Evolutionary conservation across 2,329 filamentous ascomycete species (phyloP).

Genomic region (Aspergillus latus): DNA sequence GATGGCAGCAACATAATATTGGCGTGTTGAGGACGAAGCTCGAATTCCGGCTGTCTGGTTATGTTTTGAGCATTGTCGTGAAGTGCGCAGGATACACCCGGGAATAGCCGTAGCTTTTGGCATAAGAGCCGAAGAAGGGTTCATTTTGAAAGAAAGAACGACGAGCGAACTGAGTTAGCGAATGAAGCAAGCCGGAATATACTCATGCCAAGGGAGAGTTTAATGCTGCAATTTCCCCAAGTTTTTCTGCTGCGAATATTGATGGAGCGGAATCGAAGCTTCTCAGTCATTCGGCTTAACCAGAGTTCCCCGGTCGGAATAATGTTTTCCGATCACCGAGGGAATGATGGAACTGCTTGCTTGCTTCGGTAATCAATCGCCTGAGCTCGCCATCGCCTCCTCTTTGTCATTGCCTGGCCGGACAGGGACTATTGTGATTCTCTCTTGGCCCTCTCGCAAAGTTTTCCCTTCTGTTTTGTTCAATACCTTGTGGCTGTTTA

Average conservation of each 20-base stretch:
- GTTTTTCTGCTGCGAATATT: constrained; percentile 19
- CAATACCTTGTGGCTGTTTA: constrained; percentile 10
- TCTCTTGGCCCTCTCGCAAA: background rate
- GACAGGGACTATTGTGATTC: background rate
- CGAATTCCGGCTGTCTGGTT: constrained; percentile 28
- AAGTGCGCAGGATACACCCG: constrained; percentile 43
- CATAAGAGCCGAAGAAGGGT: constrained; percentile 40
- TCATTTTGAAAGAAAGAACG: constrained; percentile 35
- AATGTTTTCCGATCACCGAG: constrained; percentile 29
- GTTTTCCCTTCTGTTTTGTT: constrained; percentile 11
- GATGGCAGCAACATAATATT: constrained; percentile 35
- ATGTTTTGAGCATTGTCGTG: constrained; percentile 41
- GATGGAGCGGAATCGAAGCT: constrained; percentile 30
- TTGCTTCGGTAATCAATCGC: constrained; percentile 33
- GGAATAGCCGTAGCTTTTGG: constrained; percentile 45
- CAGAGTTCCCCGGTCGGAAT: constrained; percentile 37
- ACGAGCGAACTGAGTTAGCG: background rate
- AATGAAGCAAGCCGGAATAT: constrained; percentile 8
- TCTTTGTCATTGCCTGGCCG: constrained; percentile 19
- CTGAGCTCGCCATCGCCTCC: constrained; percentile 19
- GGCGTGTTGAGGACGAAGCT: constrained; percentile 36
- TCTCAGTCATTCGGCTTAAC: constrained; percentile 30
- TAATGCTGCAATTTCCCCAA: background rate
- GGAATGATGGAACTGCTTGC: constrained; percentile 29
- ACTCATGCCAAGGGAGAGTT: constrained; percentile 10